Evolutionary conservation across 352 stramenopile species (phyloP).

Genomic region (Pythium aristosporum): DNA sequence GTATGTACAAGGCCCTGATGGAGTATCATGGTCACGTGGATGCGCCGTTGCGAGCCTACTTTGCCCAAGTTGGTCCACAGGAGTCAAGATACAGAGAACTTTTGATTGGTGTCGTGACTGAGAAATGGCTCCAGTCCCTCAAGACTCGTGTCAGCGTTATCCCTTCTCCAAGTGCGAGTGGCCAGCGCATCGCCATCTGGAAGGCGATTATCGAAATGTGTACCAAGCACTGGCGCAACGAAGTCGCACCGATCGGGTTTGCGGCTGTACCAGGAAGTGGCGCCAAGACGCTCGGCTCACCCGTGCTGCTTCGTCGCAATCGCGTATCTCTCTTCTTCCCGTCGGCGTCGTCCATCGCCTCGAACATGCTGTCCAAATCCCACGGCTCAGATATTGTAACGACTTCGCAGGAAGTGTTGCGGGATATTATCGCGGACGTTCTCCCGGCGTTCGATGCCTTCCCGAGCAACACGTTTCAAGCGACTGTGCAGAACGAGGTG

Average conservation of each 20-base stretch:
- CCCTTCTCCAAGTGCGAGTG: conserved; percentile 10
- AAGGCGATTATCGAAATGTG: conserved; percentile 66
- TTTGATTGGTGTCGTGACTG: conserved; percentile 50
- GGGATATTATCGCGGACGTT: conserved; percentile 50
- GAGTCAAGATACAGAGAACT: conserved; percentile 69
- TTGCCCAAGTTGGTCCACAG: conserved; percentile 35
- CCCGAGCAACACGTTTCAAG: conserved; percentile 55
- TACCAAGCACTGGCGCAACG: conserved; percentile 66
- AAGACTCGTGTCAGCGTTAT: background rate
- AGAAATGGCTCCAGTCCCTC: conserved; percentile 31
- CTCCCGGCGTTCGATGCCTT: conserved; percentile 69
- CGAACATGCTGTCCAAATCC: conserved; percentile 43
- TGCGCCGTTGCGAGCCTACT: conserved; percentile 29
- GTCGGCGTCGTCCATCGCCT: conserved; percentile 51
- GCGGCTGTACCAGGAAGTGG: conserved; percentile 35
- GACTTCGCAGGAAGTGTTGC: conserved; percentile 38
- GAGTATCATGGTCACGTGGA: conserved; percentile 42
- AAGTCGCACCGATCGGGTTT: conserved; percentile 73
- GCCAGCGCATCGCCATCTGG: conserved; percentile 57
- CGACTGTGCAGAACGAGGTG: conserved; percentile 62
- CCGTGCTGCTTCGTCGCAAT: conserved; percentile 68
- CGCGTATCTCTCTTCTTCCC: conserved; percentile 59
- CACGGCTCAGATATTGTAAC: conserved; percentile 20
- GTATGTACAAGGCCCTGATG: conserved; percentile 57
- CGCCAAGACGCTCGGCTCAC: conserved; percentile 40